phyloP scores from a whole-genome alignment of 495 filamentous ascomycete species.

The Thermothielavioides terrestris region DNA sequence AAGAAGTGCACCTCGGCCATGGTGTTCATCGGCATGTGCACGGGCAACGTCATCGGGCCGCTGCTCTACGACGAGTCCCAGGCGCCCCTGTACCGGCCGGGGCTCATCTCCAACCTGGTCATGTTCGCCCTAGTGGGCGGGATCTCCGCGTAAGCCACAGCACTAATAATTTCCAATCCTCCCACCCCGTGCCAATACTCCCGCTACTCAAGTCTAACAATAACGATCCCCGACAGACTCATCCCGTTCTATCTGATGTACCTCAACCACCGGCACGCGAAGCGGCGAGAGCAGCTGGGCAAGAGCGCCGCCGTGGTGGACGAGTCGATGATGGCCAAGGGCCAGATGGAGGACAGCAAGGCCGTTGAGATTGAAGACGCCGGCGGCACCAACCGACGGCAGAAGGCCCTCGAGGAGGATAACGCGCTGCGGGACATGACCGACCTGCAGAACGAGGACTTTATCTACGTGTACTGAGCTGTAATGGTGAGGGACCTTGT shows the following conservation, averaged over 20 bases:
- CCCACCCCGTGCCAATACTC: no score
- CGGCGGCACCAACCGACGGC: conserved; percentile 23
- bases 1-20: conserved; percentile 56
- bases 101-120: conserved; percentile 44
- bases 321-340: conserved; percentile 35
- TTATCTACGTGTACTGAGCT: conserved; percentile 48
- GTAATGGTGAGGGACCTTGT: no score
- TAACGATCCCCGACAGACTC: conserved; percentile 2
- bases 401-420: conserved; percentile 34
- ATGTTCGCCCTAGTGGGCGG: conserved; percentile 32
- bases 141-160: conserved; percentile 34
- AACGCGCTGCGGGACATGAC: conserved; percentile 46
- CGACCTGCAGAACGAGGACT: conserved; percentile 49
- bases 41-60: conserved; percentile 53
- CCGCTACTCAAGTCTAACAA: neutral
- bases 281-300: conserved; percentile 33
- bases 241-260: conserved; percentile 41
- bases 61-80: conserved; percentile 53
- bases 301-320: conserved; percentile 37
- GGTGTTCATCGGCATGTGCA: conserved; percentile 53
- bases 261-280: conserved; percentile 40
- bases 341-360: conserved; percentile 34
- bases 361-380: conserved; percentile 42
- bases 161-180: no score
- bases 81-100: conserved; percentile 49